Conservation (phyloP, 2,329 filamentous ascomycete species). For the Macroventuria anomochaeta region DNA sequence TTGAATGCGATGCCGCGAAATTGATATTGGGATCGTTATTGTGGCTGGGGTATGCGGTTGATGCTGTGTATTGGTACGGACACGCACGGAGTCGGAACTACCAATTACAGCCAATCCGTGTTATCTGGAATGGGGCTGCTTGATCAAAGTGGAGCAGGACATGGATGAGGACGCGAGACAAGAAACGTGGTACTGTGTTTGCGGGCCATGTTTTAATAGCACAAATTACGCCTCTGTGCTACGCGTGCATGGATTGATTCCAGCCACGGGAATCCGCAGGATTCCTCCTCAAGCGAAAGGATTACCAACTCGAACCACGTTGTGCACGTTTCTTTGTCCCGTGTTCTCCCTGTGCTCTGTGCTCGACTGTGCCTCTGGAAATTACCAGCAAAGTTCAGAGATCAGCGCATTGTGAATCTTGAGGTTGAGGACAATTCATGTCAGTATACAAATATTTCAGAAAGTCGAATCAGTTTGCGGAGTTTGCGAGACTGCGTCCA, state of each 20-base stretch:
- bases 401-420: constrained; percentile 6
- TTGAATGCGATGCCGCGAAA: background rate
- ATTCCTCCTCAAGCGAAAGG: constrained; percentile 3
- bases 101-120: background rate
- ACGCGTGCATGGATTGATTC: constrained; percentile 8
- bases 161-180: constrained; percentile 1
- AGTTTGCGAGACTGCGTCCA: constrained; percentile 14
- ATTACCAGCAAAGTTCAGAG: background rate
- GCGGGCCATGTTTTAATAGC: constrained; percentile 3
- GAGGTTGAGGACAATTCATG: background rate
- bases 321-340: constrained; percentile 6
- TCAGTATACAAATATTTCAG: background rate
- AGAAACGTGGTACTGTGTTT: constrained; percentile 15
- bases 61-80: background rate
- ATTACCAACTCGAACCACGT: constrained; percentile 8
- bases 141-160: constrained; percentile 5
- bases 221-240: background rate
- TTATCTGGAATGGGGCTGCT: background rate
- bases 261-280: background rate
- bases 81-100: background rate
- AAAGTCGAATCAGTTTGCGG: constrained; percentile 4
- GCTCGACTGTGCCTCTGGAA: constrained; percentile 4
- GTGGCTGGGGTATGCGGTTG: constrained; percentile 1
- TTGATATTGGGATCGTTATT: background rate
- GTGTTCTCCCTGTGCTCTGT: constrained; percentile 4